phyloP scores from a whole-genome alignment of 305 asterid species.

The Fraxinus nigra region DNA sequence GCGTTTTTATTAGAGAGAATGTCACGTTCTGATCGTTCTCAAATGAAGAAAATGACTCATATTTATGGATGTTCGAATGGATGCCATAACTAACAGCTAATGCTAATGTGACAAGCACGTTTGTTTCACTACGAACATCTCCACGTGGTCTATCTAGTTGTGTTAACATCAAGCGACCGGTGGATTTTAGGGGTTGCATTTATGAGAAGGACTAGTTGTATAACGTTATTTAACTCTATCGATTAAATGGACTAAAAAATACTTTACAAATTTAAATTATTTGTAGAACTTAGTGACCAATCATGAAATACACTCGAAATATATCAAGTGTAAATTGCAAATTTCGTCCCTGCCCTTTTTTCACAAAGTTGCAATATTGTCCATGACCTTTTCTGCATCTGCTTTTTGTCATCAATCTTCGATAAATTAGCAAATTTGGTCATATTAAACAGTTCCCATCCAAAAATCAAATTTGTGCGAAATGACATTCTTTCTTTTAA shows the following conservation, averaged over 20 bases:
- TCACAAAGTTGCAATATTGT: too few species aligned
- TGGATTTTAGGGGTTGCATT: not conserved
- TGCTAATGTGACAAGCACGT: not conserved
- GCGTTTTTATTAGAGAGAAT: not conserved
- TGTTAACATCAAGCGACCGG: not conserved
- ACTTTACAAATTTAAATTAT: not conserved
- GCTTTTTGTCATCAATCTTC: too few species aligned
- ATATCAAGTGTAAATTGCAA: not conserved
- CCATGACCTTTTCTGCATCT: too few species aligned
- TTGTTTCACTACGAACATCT: not conserved
- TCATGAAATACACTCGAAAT: not conserved
- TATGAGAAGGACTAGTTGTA: too few species aligned
- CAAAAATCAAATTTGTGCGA: too few species aligned
- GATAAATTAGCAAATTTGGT: too few species aligned
- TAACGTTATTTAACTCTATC: too few species aligned
- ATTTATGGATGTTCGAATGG: too few species aligned
- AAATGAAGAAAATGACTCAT: too few species aligned
- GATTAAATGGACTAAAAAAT: not conserved
- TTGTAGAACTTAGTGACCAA: not conserved
- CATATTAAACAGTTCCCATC: too few species aligned
- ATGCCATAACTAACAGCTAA: not conserved
- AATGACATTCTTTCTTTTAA: too few species aligned
- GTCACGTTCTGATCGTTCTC: not conserved
- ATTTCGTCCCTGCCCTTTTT: not conserved
- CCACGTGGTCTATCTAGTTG: not conserved